phyloP scores from a whole-genome alignment of 208 protist genomes.

The Angomonas ambiguus region DNA sequence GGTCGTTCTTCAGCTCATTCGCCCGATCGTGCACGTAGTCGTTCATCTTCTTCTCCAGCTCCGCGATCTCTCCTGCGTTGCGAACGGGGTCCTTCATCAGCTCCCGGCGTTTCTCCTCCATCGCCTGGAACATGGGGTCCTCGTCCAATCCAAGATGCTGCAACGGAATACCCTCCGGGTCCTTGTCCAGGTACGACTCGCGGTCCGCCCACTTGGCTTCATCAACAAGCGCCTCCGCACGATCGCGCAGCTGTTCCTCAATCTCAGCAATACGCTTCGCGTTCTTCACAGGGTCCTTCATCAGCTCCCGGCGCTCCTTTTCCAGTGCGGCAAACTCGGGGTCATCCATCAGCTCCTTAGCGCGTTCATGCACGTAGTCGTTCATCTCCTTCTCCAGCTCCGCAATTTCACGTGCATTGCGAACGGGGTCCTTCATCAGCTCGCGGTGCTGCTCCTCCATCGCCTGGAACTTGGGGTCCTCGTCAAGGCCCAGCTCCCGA shows the following conservation, averaged over 20 bases:
- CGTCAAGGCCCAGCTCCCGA: conserved; percentile 36
- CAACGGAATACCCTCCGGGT: conserved; percentile 32
- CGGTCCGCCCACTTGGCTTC: conserved; percentile 10
- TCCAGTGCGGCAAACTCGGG: conserved; percentile 42
- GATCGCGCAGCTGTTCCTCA: conserved; percentile 19
- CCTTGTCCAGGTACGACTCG: conserved; percentile 40
- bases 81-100: conserved; percentile 17
- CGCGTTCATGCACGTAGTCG: conserved; percentile 51
- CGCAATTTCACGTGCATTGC: conserved; percentile 24
- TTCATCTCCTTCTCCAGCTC: conserved; percentile 54
- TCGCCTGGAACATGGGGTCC: conserved; percentile 33
- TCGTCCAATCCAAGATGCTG: conserved; percentile 41
- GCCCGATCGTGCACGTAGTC: conserved; percentile 37
- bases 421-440: conserved; percentile 41
- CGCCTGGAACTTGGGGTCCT: conserved; percentile 39
- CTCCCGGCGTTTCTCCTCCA: conserved; percentile 10
- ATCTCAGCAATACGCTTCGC: conserved; percentile 15
- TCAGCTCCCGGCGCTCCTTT: conserved; percentile 54
- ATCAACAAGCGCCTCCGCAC: conserved; percentile 14
- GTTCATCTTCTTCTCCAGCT: conserved; percentile 25
- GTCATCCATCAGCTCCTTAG: conserved; percentile 42
- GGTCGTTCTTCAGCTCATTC: conserved; percentile 19
- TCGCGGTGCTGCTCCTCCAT: conserved; percentile 38
- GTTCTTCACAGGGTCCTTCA: conserved; percentile 34
- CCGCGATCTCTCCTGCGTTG: conserved; percentile 30